Conservation (phyloP, 176 grass and related monocot genomes). For the Bothriochloa decipiens region DNA sequence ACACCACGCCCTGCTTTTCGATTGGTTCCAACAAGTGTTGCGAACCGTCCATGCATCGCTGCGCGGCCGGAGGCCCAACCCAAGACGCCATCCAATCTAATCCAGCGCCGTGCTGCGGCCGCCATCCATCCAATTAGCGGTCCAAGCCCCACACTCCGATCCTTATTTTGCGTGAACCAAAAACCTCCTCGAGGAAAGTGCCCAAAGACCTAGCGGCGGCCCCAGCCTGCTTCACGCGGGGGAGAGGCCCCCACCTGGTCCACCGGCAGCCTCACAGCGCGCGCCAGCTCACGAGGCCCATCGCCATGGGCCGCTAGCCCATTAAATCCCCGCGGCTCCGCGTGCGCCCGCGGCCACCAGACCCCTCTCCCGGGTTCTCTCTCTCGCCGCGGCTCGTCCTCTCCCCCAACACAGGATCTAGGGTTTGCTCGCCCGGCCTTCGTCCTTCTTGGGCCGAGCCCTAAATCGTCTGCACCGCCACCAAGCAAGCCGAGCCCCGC, state of each 20-base stretch:
- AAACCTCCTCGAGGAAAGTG: too few species aligned
- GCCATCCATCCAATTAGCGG: neutral
- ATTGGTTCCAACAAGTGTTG: neutral
- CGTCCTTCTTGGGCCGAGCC: constrained; percentile 67
- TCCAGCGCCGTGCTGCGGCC: neutral
- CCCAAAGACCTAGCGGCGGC: too few species aligned
- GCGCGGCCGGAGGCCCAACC: neutral
- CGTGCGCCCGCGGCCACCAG: neutral
- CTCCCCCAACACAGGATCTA: constrained; percentile 19
- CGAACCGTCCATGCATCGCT: too few species aligned
- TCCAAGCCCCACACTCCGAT: too few species aligned
- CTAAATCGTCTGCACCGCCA: constrained; percentile 37
- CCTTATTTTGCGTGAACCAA: neutral
- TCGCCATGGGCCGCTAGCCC: constrained; percentile 51
- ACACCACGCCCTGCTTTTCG: neutral
- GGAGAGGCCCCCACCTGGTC: constrained; percentile 36
- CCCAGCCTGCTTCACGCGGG: neutral
- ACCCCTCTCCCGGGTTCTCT: neutral
- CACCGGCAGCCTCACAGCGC: constrained; percentile 33
- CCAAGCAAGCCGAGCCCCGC: constrained; percentile 27
- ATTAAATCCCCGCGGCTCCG: constrained; percentile 6
- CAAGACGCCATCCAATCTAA: neutral
- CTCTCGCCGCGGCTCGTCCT: neutral
- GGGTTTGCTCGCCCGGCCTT: constrained; percentile 53
- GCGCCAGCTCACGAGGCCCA: constrained; percentile 29